A percentile compares a stretch with the other conserved stretches of the same genome.
phyloP scores from a whole-genome alignment of 2,329 filamentous ascomycete species.

The Microdochium nivale region DNA sequence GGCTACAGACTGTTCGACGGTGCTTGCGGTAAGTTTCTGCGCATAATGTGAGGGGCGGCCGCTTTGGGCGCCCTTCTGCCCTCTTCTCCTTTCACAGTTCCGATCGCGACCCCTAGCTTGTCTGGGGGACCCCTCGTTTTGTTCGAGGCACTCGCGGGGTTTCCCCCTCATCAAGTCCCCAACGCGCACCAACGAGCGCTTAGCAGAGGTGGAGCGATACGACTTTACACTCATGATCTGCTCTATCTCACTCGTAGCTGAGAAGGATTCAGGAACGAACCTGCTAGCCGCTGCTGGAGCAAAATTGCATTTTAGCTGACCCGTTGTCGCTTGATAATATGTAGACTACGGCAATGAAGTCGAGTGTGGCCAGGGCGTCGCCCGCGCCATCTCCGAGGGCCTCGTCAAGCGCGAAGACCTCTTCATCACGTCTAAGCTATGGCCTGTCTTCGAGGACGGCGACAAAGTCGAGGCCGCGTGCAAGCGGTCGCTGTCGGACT shows the following conservation, averaged over 20 bases:
- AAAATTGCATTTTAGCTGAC: too few species aligned
- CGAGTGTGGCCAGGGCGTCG: slow-evolving; percentile 67
- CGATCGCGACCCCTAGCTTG: background rate
- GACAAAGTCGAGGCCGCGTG: slow-evolving; percentile 69
- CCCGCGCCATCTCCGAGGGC: slow-evolving; percentile 72
- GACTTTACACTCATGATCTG: too few species aligned
- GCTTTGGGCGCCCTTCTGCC: background rate
- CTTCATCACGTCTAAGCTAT: slow-evolving; percentile 89
- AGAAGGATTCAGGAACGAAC: too few species aligned
- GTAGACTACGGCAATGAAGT: slow-evolving; percentile 77
- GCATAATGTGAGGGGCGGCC: background rate
- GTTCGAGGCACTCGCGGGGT: too few species aligned
- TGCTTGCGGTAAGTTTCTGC: slow-evolving; percentile 42
- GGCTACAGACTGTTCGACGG: slow-evolving; percentile 54
- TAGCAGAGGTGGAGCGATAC: too few species aligned
- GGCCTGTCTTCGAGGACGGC: slow-evolving; percentile 83
- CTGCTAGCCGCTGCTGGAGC: too few species aligned
- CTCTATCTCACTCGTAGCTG: too few species aligned
- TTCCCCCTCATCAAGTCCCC: too few species aligned
- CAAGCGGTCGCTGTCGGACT: slow-evolving; percentile 71
- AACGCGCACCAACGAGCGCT: too few species aligned
- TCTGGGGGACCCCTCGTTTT: too few species aligned
- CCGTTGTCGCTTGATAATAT: too few species aligned
- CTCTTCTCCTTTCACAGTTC: background rate
- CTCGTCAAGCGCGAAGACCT: slow-evolving; percentile 78